Conservation (phyloP, 1,139 yeast genomes). For the Arxiozyma heterogenica region DNA sequence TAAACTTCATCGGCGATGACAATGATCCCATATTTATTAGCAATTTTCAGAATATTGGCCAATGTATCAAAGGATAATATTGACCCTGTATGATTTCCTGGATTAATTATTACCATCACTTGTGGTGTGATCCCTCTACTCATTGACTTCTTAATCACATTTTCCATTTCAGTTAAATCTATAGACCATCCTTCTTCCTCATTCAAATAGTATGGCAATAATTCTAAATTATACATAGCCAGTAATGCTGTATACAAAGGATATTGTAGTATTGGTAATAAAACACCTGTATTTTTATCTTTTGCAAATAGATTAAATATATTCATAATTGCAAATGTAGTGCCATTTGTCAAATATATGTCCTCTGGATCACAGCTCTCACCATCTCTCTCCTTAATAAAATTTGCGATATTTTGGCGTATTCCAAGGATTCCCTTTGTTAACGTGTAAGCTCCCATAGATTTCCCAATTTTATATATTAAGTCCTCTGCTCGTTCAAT, state of each 20-base stretch:
- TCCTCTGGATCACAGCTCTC: conserved; percentile 55
- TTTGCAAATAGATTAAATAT: conserved; percentile 60
- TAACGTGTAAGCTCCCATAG: conserved; percentile 88
- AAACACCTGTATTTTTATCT: conserved; percentile 64
- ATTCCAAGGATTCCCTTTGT: conserved; percentile 75
- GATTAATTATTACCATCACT: conserved; percentile 76
- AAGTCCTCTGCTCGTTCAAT: conserved; percentile 59
- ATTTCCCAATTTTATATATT: conserved; percentile 51
- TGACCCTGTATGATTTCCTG: conserved; percentile 96
- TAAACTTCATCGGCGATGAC: conserved; percentile 95
- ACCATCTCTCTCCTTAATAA: conserved; percentile 64
- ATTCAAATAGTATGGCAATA: conserved; percentile 76
- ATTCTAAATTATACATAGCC: conserved; percentile 68
- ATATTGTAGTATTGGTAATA: conserved; percentile 95
- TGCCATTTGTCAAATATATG: conserved; percentile 83
- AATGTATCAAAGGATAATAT: conserved; percentile 58
- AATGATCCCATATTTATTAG: conserved; percentile 75
- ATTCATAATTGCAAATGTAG: conserved; percentile 82
- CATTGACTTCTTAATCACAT: conserved; percentile 43
- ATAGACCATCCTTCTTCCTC: conserved; percentile 80
- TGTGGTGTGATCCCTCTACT: conserved; percentile 55
- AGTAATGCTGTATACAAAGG: conserved; percentile 91
- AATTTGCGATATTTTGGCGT: conserved; percentile 70
- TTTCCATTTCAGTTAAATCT: conserved; percentile 54
- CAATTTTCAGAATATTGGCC: conserved; percentile 58